phyloP scores from a whole-genome alignment of 306 rosid species.

The Fagus sylvatica region DNA sequence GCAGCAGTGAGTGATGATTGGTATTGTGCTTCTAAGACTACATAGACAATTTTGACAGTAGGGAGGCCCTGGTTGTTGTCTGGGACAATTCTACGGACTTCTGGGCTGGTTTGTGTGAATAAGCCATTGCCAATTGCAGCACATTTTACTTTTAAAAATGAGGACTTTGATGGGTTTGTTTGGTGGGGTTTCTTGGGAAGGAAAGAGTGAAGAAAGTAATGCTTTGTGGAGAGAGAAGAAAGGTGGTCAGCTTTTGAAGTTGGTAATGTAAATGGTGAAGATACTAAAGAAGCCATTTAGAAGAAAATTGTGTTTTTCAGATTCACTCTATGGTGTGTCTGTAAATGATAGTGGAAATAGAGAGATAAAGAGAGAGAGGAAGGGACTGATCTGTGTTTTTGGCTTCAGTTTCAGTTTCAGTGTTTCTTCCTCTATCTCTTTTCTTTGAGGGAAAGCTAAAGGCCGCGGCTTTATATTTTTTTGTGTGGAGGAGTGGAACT shows the following conservation, averaged over 20 bases:
- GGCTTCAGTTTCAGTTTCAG: constrained; percentile 19
- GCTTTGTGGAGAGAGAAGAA: constrained; percentile 65
- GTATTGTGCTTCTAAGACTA: constrained; percentile 95
- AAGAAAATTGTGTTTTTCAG: not conserved
- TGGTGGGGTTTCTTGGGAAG: constrained; percentile 64
- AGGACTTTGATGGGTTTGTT: constrained; percentile 34
- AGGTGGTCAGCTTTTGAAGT: constrained; percentile 63
- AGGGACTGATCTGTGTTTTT: constrained; percentile 1
- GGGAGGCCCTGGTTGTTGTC: constrained; percentile 64
- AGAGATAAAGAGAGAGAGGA: not conserved
- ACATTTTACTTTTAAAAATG: constrained; percentile 59
- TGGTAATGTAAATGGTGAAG: constrained; percentile 66
- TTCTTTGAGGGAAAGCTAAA: not conserved
- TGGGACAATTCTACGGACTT: constrained; percentile 87
- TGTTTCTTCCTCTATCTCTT: not conserved
- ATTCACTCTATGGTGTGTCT: not conserved
- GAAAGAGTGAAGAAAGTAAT: constrained; percentile 80
- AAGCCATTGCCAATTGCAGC: constrained; percentile 86
- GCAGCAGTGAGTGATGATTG: constrained; percentile 89
- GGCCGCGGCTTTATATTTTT: constrained; percentile 31
- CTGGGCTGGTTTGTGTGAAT: constrained; percentile 89
- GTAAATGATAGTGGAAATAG: constrained; percentile 6
- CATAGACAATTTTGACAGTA: constrained; percentile 77
- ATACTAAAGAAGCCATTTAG: constrained; percentile 81
- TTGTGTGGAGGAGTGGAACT: constrained; percentile 9